Conservation (phyloP, 2,329 filamentous ascomycete species). For the Curvularia sp. region DNA sequence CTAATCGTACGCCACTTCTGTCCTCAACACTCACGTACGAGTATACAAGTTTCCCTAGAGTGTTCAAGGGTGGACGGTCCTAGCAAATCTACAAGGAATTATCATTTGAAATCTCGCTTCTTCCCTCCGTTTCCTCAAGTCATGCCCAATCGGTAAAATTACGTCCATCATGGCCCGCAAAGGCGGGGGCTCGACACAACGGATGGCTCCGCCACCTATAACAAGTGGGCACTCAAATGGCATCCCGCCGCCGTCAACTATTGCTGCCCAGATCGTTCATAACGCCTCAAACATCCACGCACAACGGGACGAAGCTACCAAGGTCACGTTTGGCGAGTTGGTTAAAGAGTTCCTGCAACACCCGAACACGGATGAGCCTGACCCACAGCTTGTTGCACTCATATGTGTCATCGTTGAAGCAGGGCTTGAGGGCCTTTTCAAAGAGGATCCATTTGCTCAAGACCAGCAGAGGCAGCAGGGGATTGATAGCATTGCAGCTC, state of each 20-base stretch:
- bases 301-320: constrained; percentile 69
- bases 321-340: constrained; percentile 76
- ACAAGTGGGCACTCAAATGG: constrained; percentile 31
- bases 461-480: constrained; percentile 66
- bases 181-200: constrained; percentile 45
- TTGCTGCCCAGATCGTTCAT: constrained; percentile 86
- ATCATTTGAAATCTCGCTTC: not conserved
- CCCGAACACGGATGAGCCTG: constrained; percentile 63
- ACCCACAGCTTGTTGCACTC: constrained; percentile 79
- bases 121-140: constrained; percentile 11
- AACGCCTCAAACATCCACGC: constrained; percentile 73
- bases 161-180: constrained; percentile 51
- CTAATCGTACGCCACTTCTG: constrained; percentile 12
- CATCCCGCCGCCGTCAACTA: constrained; percentile 70
- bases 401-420: constrained; percentile 84
- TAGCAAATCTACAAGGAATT: not conserved
- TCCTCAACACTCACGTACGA: constrained; percentile 1
- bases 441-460: constrained; percentile 72
- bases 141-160: constrained; percentile 36
- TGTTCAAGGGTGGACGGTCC: not conserved
- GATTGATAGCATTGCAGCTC: constrained; percentile 76
- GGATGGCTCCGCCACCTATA: constrained; percentile 30
- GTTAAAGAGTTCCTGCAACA: constrained; percentile 67
- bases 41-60: not conserved
- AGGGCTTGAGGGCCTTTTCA: constrained; percentile 72